Conservation (phyloP, 2,329 filamentous ascomycete genomes). For the Colletotrichum cuscutae region DNA sequence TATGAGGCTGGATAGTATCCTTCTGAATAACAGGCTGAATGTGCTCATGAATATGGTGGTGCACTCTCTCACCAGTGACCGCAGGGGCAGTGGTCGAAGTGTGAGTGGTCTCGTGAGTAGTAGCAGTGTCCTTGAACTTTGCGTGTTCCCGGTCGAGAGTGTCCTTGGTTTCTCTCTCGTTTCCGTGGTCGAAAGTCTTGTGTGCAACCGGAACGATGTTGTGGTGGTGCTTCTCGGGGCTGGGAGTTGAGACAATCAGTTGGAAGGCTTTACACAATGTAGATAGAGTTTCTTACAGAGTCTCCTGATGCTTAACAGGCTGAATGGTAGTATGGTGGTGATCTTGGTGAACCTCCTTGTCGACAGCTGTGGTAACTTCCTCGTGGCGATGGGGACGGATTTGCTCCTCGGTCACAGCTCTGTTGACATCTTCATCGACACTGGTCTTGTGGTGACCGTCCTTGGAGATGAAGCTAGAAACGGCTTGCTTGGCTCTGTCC, state of each 20-base stretch:
- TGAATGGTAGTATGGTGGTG: conserved; percentile 78
- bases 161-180: conserved; percentile 57
- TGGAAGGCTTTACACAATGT: conserved; percentile 38
- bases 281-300: conserved; percentile 52
- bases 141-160: conserved; percentile 62
- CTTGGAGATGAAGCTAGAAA: conserved; percentile 69
- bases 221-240: conserved; percentile 71
- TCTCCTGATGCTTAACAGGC: conserved; percentile 58
- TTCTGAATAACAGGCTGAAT: conserved; percentile 79
- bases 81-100: conserved; percentile 40
- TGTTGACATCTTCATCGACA: conserved; percentile 72
- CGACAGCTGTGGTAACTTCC: conserved; percentile 69
- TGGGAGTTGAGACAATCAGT: conserved; percentile 20
- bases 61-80: conserved; percentile 43
- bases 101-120: conserved; percentile 44
- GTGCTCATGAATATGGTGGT: conserved; percentile 70
- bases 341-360: conserved; percentile 77
- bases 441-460: conserved; percentile 76
- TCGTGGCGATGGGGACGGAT: conserved; percentile 71
- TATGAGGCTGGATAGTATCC: conserved; percentile 72
- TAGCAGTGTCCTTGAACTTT: conserved; percentile 42
- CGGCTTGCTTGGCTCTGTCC: conserved; percentile 73
- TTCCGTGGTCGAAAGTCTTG: conserved; percentile 69
- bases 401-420: conserved; percentile 69
- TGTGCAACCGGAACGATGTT: conserved; percentile 69